These are phyloP conservation scores for Nitzschia putrida DNA, from an alignment of 108 stramenopile species.

Conservation along the genomic window DNA sequence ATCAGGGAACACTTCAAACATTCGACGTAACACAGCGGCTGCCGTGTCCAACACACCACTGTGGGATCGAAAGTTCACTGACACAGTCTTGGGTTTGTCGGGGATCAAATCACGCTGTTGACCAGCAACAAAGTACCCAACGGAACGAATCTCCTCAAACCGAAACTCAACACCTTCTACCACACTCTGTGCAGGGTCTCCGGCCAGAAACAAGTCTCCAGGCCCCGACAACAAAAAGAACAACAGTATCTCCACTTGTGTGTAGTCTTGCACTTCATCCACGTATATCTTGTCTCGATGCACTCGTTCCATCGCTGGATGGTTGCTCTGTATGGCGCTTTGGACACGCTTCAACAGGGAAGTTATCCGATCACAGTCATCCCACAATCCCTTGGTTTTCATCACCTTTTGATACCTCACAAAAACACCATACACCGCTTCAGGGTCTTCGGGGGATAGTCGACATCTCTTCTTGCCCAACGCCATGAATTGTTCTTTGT, in stretches of 20 bases:
- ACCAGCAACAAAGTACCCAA: constrained; percentile 40
- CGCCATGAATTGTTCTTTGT: constrained; percentile 44
- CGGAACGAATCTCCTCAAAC: constrained; percentile 59
- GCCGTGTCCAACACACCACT: constrained; percentile 55
- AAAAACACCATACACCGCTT: constrained; percentile 41
- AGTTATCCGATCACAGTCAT: constrained; percentile 52
- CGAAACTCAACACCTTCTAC: constrained; percentile 65
- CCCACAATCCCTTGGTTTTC: constrained; percentile 42
- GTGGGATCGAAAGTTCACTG: constrained; percentile 61
- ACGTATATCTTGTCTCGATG: constrained; percentile 38
- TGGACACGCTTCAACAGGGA: constrained; percentile 2
- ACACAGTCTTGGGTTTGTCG: constrained; percentile 48
- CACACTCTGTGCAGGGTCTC: constrained; percentile 65
- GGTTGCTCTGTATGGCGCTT: not conserved
- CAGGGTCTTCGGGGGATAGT: constrained; percentile 28
- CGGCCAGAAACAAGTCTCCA: constrained; percentile 53
- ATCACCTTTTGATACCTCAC: constrained; percentile 40
- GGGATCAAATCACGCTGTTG: constrained; percentile 36
- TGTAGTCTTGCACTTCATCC: constrained; percentile 61
- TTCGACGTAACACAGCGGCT: constrained; percentile 34
- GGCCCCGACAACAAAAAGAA: constrained; percentile 53
- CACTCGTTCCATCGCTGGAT: not conserved
- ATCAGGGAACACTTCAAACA: constrained; percentile 46
- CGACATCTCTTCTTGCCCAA: constrained; percentile 53
- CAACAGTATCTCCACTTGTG: constrained; percentile 52